These are phyloP conservation scores for Paraphoma chrysanthemicola DNA, from an alignment of 2,329 filamentous ascomycete species.

Conservation along the genomic window DNA sequence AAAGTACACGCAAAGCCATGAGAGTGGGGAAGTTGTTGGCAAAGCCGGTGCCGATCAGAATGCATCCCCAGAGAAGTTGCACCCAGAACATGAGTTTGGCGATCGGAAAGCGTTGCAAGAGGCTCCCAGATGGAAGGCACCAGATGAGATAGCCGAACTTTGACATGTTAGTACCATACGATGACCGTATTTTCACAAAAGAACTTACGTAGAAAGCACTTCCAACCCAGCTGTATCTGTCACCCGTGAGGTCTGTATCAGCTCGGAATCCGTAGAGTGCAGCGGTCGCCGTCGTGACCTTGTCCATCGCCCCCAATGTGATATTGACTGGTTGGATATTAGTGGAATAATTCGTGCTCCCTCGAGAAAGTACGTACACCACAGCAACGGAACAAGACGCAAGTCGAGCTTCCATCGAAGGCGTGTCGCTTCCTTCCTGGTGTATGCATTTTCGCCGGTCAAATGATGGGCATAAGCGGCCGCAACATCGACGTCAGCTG, in stretches of 20 bases:
- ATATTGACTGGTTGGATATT: slow-evolving; percentile 18
- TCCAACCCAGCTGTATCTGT: slow-evolving; percentile 33
- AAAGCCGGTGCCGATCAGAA: slow-evolving; percentile 20
- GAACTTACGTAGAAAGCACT: slow-evolving; percentile 20
- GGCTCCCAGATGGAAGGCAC: slow-evolving; percentile 22
- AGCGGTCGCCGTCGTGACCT: slow-evolving; percentile 26
- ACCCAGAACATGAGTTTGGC: slow-evolving; percentile 23
- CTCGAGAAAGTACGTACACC: slow-evolving; percentile 15
- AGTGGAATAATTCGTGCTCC: background rate
- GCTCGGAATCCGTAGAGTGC: slow-evolving; percentile 31
- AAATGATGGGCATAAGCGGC: slow-evolving; percentile 37
- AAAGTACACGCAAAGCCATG: slow-evolving; percentile 59
- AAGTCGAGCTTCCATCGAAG: slow-evolving; percentile 54
- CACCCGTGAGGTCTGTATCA: slow-evolving; percentile 27
- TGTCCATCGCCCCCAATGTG: slow-evolving; percentile 25
- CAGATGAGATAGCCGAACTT: slow-evolving; percentile 30
- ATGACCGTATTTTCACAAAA: slow-evolving; percentile 1
- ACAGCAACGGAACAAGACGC: slow-evolving; percentile 50
- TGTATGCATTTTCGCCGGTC: slow-evolving; percentile 36
- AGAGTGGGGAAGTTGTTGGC: slow-evolving; percentile 50
- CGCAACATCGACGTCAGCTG: slow-evolving; percentile 27
- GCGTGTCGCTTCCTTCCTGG: slow-evolving; percentile 21
- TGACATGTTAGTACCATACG: background rate
- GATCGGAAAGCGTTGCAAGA: slow-evolving; percentile 27
- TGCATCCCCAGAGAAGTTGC: slow-evolving; percentile 20